These are phyloP conservation scores for Edaphochlamys debaryana DNA, from an alignment of 139 green algal genomes.

Conservation along the genomic window DNA sequence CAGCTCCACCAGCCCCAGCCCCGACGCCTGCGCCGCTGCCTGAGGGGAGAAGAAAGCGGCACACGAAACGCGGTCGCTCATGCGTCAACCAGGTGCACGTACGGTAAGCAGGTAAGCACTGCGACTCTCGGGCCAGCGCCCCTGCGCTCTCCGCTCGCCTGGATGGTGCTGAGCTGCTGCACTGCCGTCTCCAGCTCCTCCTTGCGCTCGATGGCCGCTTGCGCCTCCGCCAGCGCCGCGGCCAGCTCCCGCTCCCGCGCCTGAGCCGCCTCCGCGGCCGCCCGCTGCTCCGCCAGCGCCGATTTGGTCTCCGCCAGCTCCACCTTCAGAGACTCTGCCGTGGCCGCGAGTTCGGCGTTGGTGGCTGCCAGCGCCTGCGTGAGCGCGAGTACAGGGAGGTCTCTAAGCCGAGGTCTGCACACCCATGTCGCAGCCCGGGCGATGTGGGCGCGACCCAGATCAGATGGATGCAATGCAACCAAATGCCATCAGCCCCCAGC, in stretches of 20 bases:
- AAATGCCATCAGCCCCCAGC: no score
- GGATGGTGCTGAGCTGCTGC: neutral
- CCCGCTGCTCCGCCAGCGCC: neutral
- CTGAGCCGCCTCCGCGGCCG: neutral
- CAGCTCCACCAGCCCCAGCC: constrained; percentile 14
- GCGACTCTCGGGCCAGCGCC: no score
- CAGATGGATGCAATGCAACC: no score
- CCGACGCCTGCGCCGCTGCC: constrained; percentile 15
- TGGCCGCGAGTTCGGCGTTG: constrained; percentile 3
- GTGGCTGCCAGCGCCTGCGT: neutral
- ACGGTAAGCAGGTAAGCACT: no score
- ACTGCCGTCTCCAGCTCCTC: neutral
- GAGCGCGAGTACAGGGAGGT: neutral
- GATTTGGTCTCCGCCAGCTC: neutral
- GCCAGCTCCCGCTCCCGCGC: neutral
- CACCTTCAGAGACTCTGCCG: neutral
- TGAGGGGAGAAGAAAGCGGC: no score
- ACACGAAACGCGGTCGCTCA: no score
- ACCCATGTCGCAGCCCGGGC: no score
- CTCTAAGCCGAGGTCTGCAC: no score
- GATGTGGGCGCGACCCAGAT: no score
- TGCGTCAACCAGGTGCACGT: no score
- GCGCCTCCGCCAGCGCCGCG: neutral
- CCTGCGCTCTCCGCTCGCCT: no score
- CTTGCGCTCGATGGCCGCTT: neutral